phyloP scores from a whole-genome alignment of 768 basidiomycete genomes.

The Tulasnella sp. region DNA sequence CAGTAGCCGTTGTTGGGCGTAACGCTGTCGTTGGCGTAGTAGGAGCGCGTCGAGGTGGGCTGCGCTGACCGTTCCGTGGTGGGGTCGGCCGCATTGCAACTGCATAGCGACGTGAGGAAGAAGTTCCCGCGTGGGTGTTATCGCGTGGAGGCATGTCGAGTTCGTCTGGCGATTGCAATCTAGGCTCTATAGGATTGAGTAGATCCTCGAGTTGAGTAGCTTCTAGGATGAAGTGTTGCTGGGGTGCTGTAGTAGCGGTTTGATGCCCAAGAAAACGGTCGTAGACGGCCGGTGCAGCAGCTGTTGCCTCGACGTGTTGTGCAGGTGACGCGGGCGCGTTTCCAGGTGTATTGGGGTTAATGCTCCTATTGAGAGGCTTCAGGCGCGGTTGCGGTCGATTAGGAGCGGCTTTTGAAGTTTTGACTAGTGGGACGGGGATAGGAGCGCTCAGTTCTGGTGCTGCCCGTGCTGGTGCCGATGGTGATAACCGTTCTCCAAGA shows the following conservation, averaged over 20 bases:
- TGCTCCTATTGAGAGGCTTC: background rate
- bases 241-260: background rate
- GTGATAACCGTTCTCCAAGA: too few species aligned
- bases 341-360: background rate
- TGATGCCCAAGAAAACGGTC: background rate
- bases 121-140: background rate
- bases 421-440: too few species aligned
- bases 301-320: background rate
- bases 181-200: background rate
- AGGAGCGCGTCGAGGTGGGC: background rate
- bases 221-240: background rate
- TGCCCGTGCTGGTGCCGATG: too few species aligned
- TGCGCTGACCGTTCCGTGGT: too few species aligned
- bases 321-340: background rate
- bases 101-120: background rate
- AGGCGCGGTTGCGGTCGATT: too few species aligned
- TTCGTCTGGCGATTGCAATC: background rate
- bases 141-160: background rate
- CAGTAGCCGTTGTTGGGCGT: background rate
- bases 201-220: background rate
- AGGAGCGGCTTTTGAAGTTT: too few species aligned
- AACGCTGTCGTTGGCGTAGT: constrained; percentile 10
- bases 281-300: background rate
- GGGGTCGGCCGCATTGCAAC: background rate
- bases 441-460: too few species aligned